Evolutionary conservation across 768 basidiomycete genomes (phyloP), one percentile per base, ranked within the genome.

Genomic region (Boletus tylopilopsis): DNA sequence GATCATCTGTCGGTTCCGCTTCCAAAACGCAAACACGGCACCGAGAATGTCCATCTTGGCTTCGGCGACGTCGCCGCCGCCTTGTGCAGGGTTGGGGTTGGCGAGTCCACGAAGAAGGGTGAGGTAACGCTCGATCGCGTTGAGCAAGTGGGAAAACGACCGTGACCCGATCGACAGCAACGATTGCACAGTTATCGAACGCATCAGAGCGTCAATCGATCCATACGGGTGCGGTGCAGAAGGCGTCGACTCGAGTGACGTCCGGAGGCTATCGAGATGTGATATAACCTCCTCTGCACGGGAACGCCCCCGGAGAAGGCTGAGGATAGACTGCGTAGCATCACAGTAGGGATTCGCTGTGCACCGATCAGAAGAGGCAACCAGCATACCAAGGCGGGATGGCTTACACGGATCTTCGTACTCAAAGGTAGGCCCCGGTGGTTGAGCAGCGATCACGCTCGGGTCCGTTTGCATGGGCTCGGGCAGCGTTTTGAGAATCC

Each of bases 81-180:
- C 47, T 22, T 52, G 54, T 1, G 41, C 54, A 4, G 43, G 40
- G 11, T 4, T 30, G 6, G 61, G 58, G 40, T 38, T 53, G 0
- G 87, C 75, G 35, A 90, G 73, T 33, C 73, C 76, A 16, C 86
- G 87, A 18, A 93, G 74, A 5, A 93, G 73, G 5, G 80, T 79
- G 2, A 94, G 81, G 62, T 94, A 98, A 16, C 96, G 86, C 64
- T 99, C 96, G 57, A 97, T 92, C 4, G 94, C 94, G 62, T 98
- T 98, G 57, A 98, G 81, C 59, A 97, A 85, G 69, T 99, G 96
- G 0, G 94, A 97, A 75, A 99, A 97, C 4, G 94, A 96, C 15
- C 96, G 85, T 2, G 90, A 84, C 44, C 96, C 96, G 51, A 97
- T 88, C 64, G 90, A 84, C 6, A 98, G 78, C 5, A 98, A 78